Evolutionary conservation across 148 eudicot genomes (phyloP).

Genomic region (Amaranthus palmeri): DNA sequence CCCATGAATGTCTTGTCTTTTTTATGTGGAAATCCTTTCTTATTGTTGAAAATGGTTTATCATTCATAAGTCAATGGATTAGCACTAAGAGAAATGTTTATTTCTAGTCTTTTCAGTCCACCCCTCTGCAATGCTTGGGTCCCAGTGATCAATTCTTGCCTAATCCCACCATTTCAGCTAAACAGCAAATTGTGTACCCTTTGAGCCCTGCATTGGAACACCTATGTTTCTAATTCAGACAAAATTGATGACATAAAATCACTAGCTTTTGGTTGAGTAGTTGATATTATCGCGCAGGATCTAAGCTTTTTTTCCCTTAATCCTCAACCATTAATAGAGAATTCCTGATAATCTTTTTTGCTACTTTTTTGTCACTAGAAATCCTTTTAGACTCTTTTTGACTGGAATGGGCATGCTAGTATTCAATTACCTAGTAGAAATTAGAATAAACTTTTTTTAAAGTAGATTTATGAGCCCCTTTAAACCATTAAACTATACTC

Average conservation of each 20-base stretch:
- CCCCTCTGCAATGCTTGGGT: conserved; percentile 1
- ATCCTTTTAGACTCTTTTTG: conserved; percentile 11
- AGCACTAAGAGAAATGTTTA: too few relatives aligned
- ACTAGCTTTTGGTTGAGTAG: conserved; percentile 13
- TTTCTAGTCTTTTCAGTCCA: not conserved
- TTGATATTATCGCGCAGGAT: not conserved
- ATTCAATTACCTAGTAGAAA: conserved; percentile 5
- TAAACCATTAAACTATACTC: not conserved
- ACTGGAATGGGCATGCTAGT: conserved; percentile 16
- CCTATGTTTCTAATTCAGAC: conserved; percentile 11
- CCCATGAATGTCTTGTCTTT: conserved; percentile 1
- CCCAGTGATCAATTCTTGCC: conserved; percentile 13
- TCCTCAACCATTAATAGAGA: not conserved
- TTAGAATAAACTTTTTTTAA: conserved; percentile 4
- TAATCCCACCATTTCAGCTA: conserved; percentile 15
- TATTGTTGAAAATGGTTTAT: not conserved
- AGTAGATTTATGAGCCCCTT: conserved; percentile 8
- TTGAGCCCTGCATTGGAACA: conserved; percentile 12
- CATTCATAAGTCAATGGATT: not conserved
- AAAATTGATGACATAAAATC: conserved; percentile 5
- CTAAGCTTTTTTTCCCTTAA: conserved; percentile 11
- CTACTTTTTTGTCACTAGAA: conserved; percentile 4
- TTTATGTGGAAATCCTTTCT: not conserved
- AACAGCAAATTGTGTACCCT: conserved; percentile 29
- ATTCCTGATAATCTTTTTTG: conserved; percentile 4